Conservation (phyloP, 2,329 filamentous ascomycete genomes). For the Ceratocystis lukuohia region DNA sequence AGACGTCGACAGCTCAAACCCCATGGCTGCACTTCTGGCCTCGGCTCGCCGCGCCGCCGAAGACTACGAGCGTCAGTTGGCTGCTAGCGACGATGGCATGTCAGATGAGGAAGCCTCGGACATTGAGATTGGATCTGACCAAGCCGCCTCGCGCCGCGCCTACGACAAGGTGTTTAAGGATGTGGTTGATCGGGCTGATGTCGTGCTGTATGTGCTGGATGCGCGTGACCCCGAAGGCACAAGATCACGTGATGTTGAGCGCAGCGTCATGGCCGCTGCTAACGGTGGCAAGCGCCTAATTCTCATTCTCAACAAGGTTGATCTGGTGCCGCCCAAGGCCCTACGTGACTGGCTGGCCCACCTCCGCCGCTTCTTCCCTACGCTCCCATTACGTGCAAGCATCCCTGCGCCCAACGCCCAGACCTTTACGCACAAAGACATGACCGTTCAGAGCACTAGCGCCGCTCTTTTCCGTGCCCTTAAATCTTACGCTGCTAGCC, state of each 20-base stretch:
- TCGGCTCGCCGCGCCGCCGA: slow-evolving; percentile 67
- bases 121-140: slow-evolving; percentile 37
- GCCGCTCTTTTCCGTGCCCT: slow-evolving; percentile 75
- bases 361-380: slow-evolving; percentile 80
- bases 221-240: slow-evolving; percentile 85
- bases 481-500: slow-evolving; percentile 72
- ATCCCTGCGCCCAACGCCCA: slow-evolving; percentile 71
- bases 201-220: slow-evolving; percentile 85
- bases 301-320: slow-evolving; percentile 89
- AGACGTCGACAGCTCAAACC: slow-evolving; percentile 59
- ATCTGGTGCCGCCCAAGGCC: slow-evolving; percentile 69
- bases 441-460: slow-evolving; percentile 77
- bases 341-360: slow-evolving; percentile 75
- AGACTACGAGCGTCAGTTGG: slow-evolving; percentile 55
- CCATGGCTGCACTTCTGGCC: slow-evolving; percentile 81
- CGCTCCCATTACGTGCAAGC: slow-evolving; percentile 74
- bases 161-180: slow-evolving; percentile 96
- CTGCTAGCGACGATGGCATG: slow-evolving; percentile 44
- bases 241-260: slow-evolving; percentile 78
- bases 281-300: slow-evolving; percentile 76
- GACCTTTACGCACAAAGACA: slow-evolving; percentile 81
- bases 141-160: slow-evolving; percentile 60
- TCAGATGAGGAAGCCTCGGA: slow-evolving; percentile 43
- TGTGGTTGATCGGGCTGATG: slow-evolving; percentile 77
- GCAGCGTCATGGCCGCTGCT: slow-evolving; percentile 78